phyloP scores from a whole-genome alignment of 352 stramenopile species.

The Phytophthora megakarya region DNA sequence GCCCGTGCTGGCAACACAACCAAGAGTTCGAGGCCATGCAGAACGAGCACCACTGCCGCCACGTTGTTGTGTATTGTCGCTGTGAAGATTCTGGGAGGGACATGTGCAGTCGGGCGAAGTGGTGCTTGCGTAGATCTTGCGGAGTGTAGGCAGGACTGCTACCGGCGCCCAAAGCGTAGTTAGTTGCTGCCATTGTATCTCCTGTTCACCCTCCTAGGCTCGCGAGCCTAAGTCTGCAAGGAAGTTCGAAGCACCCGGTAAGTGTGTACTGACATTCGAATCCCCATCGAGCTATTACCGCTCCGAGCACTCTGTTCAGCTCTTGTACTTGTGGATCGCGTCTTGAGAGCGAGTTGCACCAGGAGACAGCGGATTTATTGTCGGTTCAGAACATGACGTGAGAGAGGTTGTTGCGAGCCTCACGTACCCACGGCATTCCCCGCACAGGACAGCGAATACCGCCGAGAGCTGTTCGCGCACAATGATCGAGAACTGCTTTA shows the following conservation, averaged over 20 bases:
- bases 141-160: not conserved
- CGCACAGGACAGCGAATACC: not conserved
- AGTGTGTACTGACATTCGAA: not conserved
- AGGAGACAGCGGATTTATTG: not conserved
- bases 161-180: not conserved
- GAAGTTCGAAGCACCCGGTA: not conserved
- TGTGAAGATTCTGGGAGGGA: not conserved
- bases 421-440: no score
- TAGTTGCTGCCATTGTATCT: not conserved
- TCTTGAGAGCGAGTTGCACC: not conserved
- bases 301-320: no score
- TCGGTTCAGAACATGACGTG: not conserved
- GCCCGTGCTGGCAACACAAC: not conserved
- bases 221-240: constrained; percentile 1
- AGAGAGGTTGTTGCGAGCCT: no score
- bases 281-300: not conserved
- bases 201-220: not conserved
- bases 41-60: not conserved
- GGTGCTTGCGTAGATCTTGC: not conserved
- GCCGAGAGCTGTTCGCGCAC: not conserved
- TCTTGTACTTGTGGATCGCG: not conserved
- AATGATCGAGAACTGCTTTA: not conserved
- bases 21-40: not conserved
- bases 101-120: not conserved
- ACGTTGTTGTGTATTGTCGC: not conserved